Conservation (phyloP, 305 asterid species). For the Fraxinus latifolia region DNA sequence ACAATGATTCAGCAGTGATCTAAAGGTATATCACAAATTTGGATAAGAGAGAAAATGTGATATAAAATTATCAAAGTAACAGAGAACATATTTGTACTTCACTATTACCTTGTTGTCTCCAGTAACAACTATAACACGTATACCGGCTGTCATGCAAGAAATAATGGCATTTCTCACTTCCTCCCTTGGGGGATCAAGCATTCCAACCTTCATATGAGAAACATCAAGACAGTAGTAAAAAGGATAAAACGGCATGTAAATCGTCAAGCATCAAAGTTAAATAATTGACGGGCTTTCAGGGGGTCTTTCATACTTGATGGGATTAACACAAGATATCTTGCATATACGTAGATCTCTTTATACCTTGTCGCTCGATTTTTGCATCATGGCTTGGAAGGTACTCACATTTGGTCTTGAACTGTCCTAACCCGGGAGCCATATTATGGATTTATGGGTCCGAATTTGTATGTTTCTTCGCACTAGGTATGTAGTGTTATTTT, state of each 20-base stretch:
- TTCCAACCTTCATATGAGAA: constrained; percentile 70
- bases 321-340: neutral
- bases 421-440: neutral
- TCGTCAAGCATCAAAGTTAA: constrained; percentile 1
- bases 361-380: neutral
- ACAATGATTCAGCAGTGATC: constrained; percentile 94
- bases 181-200: constrained; percentile 99
- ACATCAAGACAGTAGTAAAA: constrained; percentile 13
- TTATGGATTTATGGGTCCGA: neutral
- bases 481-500: neutral
- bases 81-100: neutral
- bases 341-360: neutral
- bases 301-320: neutral
- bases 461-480: neutral
- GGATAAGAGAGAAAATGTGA: constrained; percentile 11
- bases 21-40: constrained; percentile 31
- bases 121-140: constrained; percentile 97
- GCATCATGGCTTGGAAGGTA: neutral
- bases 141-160: constrained; percentile 98
- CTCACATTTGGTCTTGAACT: neutral
- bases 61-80: constrained; percentile 11
- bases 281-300: constrained; percentile 7
- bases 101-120: constrained; percentile 91
- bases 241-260: constrained; percentile 6
- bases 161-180: constrained; percentile 88